phyloP scores from a whole-genome alignment of 2,329 filamentous ascomycete genomes.

The Pseudogymnoascus sp. region DNA sequence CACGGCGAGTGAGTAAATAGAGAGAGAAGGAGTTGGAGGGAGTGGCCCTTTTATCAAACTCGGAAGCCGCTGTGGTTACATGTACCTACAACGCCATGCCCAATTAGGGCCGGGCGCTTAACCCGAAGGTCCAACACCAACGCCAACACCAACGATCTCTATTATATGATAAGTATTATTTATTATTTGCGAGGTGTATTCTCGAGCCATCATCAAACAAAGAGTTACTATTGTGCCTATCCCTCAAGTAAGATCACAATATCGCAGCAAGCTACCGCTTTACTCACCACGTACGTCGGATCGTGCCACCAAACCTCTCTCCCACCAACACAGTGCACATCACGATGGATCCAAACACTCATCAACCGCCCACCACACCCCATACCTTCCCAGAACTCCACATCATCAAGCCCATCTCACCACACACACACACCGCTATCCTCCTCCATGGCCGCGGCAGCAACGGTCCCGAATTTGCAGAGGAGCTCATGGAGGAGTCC shows the following conservation, averaged over 20 bases:
- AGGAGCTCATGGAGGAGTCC: constrained; percentile 25
- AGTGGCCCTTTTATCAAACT: not conserved
- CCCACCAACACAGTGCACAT: not conserved
- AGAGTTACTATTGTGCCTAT: not conserved
- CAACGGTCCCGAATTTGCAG: constrained; percentile 29
- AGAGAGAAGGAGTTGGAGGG: not conserved
- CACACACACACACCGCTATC: constrained; percentile 32
- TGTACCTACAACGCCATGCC: no score
- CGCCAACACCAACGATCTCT: no score
- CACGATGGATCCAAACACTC: not conserved
- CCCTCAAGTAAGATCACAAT: not conserved
- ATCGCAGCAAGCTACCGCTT: not conserved
- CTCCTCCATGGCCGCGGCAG: constrained; percentile 36
- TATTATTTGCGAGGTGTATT: no score
- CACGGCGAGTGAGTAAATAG: no score
- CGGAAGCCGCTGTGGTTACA: no score
- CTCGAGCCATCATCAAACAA: no score
- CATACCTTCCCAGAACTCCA: constrained; percentile 11
- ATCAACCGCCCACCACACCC: not conserved
- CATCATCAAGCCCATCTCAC: constrained; percentile 16
- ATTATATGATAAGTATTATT: no score
- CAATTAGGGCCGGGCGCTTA: no score
- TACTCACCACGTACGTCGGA: not conserved
- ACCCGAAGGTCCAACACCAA: no score
- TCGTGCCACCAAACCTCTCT: not conserved